These are phyloP conservation scores for Aspergillus sojae DNA, from an alignment of 2,329 filamentous ascomycete species.

Conservation along the genomic window DNA sequence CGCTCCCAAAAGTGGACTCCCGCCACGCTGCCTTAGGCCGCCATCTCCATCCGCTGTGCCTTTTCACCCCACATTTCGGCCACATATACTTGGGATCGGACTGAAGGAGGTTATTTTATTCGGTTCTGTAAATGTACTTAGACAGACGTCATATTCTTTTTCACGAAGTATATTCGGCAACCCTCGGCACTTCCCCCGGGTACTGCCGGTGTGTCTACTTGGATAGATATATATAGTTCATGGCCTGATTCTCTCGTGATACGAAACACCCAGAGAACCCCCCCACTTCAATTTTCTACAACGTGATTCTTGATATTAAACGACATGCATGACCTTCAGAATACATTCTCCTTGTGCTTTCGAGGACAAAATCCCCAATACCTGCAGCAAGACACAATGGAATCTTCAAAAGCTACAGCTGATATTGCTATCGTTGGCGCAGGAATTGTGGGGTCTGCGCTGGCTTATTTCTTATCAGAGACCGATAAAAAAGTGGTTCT, in stretches of 20 bases:
- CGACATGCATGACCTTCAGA: not conserved
- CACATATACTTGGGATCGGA: not conserved
- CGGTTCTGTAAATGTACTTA: not conserved
- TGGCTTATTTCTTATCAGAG: constrained; percentile 34
- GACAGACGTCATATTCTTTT: not conserved
- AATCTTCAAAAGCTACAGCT: not conserved
- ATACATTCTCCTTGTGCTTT: not conserved
- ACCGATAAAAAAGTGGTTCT: constrained; percentile 23
- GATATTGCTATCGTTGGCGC: constrained; percentile 32
- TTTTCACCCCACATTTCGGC: not conserved
- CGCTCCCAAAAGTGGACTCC: not conserved
- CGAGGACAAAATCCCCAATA: constrained; percentile 7
- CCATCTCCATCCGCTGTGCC: not conserved
- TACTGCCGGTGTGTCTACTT: not conserved
- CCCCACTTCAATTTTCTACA: not conserved
- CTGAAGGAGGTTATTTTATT: not conserved
- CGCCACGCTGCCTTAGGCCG: not conserved
- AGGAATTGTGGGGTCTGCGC: constrained; percentile 39
- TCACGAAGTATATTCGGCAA: not conserved
- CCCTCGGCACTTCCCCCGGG: not conserved
- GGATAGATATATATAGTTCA: not conserved
- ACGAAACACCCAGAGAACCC: not conserved
- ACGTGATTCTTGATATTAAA: not conserved
- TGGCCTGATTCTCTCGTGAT: not conserved
- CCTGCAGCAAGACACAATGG: not conserved